These are phyloP conservation scores for Calonectria hawksworthii DNA, from an alignment of 2,329 filamentous ascomycete genomes.

Conservation along the genomic window DNA sequence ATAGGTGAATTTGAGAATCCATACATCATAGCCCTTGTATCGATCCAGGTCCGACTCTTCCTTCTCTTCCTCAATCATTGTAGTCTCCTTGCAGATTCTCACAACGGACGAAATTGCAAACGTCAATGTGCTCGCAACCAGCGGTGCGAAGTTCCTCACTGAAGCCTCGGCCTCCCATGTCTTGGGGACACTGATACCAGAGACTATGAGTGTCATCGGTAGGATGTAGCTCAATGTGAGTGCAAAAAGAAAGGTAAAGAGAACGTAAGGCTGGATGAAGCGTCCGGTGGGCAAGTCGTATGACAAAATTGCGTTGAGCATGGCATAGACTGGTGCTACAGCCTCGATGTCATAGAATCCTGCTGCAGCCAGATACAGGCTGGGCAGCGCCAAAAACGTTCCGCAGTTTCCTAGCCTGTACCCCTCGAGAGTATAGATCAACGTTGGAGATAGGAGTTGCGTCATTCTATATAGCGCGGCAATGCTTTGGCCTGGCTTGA, in stretches of 20 bases:
- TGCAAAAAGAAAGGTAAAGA: background rate
- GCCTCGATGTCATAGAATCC: background rate
- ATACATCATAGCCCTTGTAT: background rate
- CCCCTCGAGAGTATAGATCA: background rate
- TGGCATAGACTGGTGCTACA: background rate
- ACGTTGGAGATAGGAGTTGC: background rate
- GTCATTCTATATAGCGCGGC: background rate
- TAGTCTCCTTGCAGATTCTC: background rate
- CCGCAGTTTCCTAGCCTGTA: background rate
- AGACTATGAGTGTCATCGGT: background rate
- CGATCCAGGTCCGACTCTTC: background rate
- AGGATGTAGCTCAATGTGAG: background rate
- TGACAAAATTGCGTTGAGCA: background rate
- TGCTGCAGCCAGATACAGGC: background rate
- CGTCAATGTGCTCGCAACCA: background rate
- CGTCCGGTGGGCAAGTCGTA: background rate
- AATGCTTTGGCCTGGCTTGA: no score
- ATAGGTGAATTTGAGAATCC: background rate
- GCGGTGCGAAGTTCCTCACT: background rate
- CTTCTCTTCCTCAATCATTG: background rate
- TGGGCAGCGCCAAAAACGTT: background rate
- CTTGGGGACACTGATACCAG: background rate
- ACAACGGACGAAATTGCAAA: background rate
- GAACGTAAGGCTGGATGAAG: background rate
- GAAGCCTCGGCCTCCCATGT: background rate